A percentile compares a stretch with the other conserved stretches of the same genome.
Conservation (phyloP, 208 protist genomes). For the Leishmania mexicana region DNA sequence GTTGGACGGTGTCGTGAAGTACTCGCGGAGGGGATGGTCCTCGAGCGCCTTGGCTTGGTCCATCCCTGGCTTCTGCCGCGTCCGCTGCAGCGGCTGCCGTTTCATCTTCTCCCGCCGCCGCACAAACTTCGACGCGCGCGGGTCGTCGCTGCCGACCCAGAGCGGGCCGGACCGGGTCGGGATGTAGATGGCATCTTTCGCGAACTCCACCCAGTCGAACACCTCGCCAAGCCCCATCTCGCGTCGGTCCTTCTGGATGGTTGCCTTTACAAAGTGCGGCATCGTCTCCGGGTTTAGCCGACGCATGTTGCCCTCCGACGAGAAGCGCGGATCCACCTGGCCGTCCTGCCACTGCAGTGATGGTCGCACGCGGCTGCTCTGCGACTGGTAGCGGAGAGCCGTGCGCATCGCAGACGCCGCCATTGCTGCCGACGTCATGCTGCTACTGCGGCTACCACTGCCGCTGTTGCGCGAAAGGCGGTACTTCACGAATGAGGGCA, state of each 20-base stretch:
- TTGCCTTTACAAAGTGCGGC: slow-evolving; percentile 88
- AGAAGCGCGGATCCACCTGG: slow-evolving; percentile 73
- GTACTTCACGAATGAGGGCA: background rate
- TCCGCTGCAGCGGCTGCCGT: slow-evolving; percentile 75
- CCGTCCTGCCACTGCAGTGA: slow-evolving; percentile 69
- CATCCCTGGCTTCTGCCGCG: slow-evolving; percentile 67
- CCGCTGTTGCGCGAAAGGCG: background rate
- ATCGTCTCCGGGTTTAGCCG: slow-evolving; percentile 84
- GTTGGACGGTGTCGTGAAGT: slow-evolving; percentile 86
- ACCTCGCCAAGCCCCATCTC: slow-evolving; percentile 88
- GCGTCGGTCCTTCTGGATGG: slow-evolving; percentile 88
- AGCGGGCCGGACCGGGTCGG: slow-evolving; percentile 80
- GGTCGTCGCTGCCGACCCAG: slow-evolving; percentile 89
- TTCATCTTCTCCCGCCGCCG: slow-evolving; percentile 86
- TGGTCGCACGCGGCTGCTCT: slow-evolving; percentile 51
- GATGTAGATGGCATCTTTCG: slow-evolving; percentile 87
- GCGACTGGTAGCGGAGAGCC: slow-evolving; percentile 60
- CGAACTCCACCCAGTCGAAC: slow-evolving; percentile 89
- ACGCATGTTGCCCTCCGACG: slow-evolving; percentile 69
- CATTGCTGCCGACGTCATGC: background rate
- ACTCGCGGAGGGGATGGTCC: slow-evolving; percentile 85
- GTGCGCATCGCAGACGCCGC: slow-evolving; percentile 6
- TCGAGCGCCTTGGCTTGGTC: slow-evolving; percentile 80
- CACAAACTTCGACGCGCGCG: slow-evolving; percentile 74
- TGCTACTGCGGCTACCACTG: background rate